Evolutionary conservation across 371 early-diverging fungal species (phyloP), one percentile per base, ranked within the genome.

Genomic region (Smittium mucronatum): DNA sequence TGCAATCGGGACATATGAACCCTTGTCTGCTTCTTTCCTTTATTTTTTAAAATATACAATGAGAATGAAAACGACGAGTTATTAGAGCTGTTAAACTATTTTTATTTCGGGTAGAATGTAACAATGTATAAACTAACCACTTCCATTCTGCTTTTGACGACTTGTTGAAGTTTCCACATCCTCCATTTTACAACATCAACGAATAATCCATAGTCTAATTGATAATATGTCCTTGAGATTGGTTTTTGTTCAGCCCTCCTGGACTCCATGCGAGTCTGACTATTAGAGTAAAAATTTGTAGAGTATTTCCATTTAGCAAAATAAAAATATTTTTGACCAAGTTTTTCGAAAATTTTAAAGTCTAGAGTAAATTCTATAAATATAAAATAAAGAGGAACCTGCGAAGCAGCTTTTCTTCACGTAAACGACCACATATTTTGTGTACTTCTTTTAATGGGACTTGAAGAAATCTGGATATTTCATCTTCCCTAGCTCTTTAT

Each of bases 131-230:
- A 70, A 81, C 64, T 64, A 26, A 64, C 64, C 15, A 64, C 88
- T 61, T 87, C 81, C 75, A 92, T 84, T 63, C 85, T 85, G 36
- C 85, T 83, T 34, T 86, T 75, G 58, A 93, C 87, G 32, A 82
- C 77, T 33, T 85, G 84, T 65, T 89, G 86, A 82, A 94, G 91
- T 75, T 86, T 85, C 81, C 87, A 89, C 80, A 95, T 92, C 73
- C 88, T 87, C 87, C 87, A 94, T 74, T 94, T 94, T 47, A 93
- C 89, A 25, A 92, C 93, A 71, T 94, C 92, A 0, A 95, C 90
- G 79, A 95, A 93, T 60, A 88, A 86, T 77, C 89, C 89, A 79
- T 93, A 94, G 76, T 95, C 95, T 16, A 95, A 82, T 71, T 90
- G 91, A 74, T 91, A 93, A 73, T 89, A 92, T 35, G 87, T 85